These are phyloP conservation scores for Ogataea kodamae DNA, from an alignment of 805 yeast genomes.

Conservation along the genomic window DNA sequence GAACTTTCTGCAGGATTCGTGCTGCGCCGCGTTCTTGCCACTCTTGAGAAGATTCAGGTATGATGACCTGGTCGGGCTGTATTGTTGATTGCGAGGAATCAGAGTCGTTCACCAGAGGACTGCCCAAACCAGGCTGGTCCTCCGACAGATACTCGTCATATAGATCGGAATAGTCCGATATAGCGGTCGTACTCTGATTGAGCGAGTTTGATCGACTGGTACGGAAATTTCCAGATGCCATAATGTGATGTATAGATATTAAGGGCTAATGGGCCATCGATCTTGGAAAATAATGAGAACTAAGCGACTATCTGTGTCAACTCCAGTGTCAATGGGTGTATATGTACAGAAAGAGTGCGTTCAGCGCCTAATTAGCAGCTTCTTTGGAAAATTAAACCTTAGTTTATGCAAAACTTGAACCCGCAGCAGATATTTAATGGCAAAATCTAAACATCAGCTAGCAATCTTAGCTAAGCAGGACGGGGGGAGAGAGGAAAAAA, in stretches of 20 bases:
- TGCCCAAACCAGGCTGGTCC: constrained; percentile 2
- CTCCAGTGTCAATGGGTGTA: no score
- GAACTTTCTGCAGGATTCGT: constrained; percentile 41
- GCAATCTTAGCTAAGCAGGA: constrained; percentile 6
- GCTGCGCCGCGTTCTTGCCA: constrained; percentile 65
- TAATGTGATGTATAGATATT: constrained; percentile 1
- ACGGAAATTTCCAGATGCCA: constrained; percentile 4
- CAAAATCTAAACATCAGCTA: constrained; percentile 8
- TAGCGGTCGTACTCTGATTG: constrained; percentile 3
- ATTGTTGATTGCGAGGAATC: constrained; percentile 1
- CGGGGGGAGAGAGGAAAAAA: no score
- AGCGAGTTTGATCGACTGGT: constrained; percentile 13
- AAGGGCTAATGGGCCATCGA: no score
- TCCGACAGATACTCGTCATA: constrained; percentile 28
- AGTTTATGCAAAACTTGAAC: constrained; percentile 8
- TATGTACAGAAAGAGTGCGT: no score
- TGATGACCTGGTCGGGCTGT: constrained; percentile 5
- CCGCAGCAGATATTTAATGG: constrained; percentile 12
- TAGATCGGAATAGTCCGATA: constrained; percentile 23
- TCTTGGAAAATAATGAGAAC: no score
- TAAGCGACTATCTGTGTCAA: no score
- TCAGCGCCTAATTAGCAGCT: no score
- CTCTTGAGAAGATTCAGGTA: constrained; percentile 33
- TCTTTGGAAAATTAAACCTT: no score
- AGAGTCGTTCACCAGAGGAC: constrained; percentile 1